Evolutionary conservation across 352 stramenopile species (phyloP), one percentile per base, ranked within the genome.

Genomic region (Pythium utonaiense): DNA sequence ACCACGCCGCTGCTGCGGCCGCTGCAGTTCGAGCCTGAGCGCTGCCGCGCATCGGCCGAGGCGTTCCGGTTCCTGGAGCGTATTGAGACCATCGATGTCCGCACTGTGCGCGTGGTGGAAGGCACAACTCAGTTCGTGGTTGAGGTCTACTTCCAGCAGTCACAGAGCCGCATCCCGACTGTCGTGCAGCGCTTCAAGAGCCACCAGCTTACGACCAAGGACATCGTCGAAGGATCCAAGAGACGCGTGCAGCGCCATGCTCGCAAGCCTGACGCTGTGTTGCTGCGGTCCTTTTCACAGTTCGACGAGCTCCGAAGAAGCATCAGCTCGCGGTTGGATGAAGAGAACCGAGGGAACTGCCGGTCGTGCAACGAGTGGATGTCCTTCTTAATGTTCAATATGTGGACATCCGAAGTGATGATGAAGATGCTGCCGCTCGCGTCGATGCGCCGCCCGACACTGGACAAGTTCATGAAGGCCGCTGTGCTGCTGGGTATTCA

Each of bases 81-180:
- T 53, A 77, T 89, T 34, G 77, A 89, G 30, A 69, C 62, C 16
- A 54, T 89, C 7, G 75, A 80, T 54, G 78, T 89, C 66, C 66
- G 67, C 45, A 69, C 77, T 45, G 74, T 75, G 6, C 59, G 74
- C 33, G 51, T 67, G 52, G 67, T 71, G 48, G 60, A 81, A 47
- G 65, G 66, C 47, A 70, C 80, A 27, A 76, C 74, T 8, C 80
- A 77, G 57, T 89, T 83, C 51, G 66, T 77, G n/a, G 40, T 89
- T 28, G 66, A 86, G 25, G 69, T 86, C 3, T 87, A 62, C 66
- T 71, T 79, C 1, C n/a, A 53, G 16, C 22, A 8, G 19, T 34
- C 14, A 8, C 36, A 41, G 14, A 64, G 40, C 33, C 55, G 49
- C n/a, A 60, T 69, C 24, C 61, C 48, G 47, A 45, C 48, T 30